Evolutionary conservation across 1,284 basidiomycete genomes (phyloP), one percentile per base, ranked within the genome.

Genomic region (Xerocomus amazonicus): DNA sequence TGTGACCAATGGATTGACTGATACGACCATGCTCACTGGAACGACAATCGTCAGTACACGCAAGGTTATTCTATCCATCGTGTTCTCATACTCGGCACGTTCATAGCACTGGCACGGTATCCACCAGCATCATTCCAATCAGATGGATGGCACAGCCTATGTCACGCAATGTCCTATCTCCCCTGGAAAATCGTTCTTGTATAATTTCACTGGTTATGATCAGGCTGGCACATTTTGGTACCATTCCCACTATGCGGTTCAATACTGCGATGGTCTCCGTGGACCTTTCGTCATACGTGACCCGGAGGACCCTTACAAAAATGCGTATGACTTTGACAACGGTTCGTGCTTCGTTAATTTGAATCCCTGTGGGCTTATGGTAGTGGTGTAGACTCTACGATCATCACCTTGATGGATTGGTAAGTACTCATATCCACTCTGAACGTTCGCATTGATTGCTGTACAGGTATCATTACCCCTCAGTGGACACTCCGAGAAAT

Each of bases 121-220:
- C 38, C 55, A 56, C 28, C 65, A 66, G 44, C 28, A 50, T 17
- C 49, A 57, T 16, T 62, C 53, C 5, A 58, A 49, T 35, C 52
- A 54, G 39, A 54, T 55, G 48, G 66, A 67, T 48, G 59, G 57
- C 14, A 43, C 34, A 14, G 50, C 60, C 12, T 63, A 64, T 17
- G 64, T 74, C 13, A 70, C 71, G 27, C 71, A 73, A 54, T 78
- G 77, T 46, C 74, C 77, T 0, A 74, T 75, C 40, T 56, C 65
- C 13, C 56, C 71, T 0, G 63, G 62, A 4, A 34, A 55, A 2
- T 62, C 61, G 0, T 75, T 73, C 56, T 63, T 65, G 7, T 75
- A 76, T 59, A 59, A 63, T 45, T 72, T 71, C 47, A 63, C 56
- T 5, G 54, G 60, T 1, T 36, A 36, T n/a, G 50, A 57, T 39